phyloP scores from a whole-genome alignment of 176 grass and related monocot genomes.

The Eragrostis nindensis region DNA sequence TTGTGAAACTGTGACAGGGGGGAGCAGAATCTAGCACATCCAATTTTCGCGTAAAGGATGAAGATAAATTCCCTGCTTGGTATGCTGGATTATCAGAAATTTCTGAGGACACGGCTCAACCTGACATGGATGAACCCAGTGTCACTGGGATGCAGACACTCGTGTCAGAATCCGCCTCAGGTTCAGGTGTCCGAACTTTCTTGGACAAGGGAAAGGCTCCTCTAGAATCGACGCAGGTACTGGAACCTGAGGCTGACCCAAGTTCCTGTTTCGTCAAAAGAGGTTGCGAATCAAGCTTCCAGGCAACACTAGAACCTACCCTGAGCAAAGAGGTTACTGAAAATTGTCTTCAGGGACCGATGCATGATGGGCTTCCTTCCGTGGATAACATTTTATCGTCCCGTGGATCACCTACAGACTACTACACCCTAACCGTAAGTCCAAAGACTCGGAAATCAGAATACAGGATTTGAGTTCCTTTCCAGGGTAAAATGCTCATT shows the following conservation, averaged over 20 bases:
- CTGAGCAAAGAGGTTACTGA: background rate
- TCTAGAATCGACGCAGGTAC: background rate
- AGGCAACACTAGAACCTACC: background rate
- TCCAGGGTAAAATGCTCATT: background rate
- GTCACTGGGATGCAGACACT: background rate
- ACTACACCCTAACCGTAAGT: slow-evolving; percentile 54
- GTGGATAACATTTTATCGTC: slow-evolving; percentile 20
- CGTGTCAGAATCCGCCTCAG: background rate
- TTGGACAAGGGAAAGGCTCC: background rate
- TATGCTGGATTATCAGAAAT: background rate
- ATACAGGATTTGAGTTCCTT: background rate
- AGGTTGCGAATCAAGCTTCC: background rate
- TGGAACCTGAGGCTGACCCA: background rate
- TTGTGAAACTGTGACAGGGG: slow-evolving; percentile 21
- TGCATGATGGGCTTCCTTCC: background rate
- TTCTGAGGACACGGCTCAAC: slow-evolving; percentile 21
- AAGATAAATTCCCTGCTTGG: slow-evolving; percentile 10
- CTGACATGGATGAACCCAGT: slow-evolving; percentile 31
- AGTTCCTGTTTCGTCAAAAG: background rate
- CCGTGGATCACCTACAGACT: slow-evolving; percentile 38
- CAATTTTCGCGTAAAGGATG: slow-evolving; percentile 11
- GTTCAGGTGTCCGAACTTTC: background rate
- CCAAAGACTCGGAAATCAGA: no score
- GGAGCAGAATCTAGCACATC: slow-evolving; percentile 22
- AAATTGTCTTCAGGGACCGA: background rate